A percentile compares a stretch with the other conserved stretches of the same genome.
Conservation (phyloP, 1,284 basidiomycete species). For the Cutaneotrichosporon spelunceum region DNA sequence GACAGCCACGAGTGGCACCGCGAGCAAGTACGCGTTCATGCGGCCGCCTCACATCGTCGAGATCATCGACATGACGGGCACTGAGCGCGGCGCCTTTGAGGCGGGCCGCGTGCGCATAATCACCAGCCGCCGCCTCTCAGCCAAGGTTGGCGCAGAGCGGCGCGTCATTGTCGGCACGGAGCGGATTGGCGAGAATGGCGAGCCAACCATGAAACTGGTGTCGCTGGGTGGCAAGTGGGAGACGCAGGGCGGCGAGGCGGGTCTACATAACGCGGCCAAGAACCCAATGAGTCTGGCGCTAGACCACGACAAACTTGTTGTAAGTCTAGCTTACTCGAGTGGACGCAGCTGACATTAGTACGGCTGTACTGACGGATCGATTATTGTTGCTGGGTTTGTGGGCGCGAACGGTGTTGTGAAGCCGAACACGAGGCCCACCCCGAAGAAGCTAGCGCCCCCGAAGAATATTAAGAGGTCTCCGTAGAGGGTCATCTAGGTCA, state of each 20-base stretch:
- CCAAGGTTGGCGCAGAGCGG: constrained; percentile 47
- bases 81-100: constrained; percentile 38
- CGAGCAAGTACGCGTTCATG: constrained; percentile 19
- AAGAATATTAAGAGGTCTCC: neutral
- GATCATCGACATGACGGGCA: constrained; percentile 33
- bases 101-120: constrained; percentile 40
- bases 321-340: constrained; percentile 19
- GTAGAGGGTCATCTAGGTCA: neutral
- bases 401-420: constrained; percentile 2
- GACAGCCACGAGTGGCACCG: constrained; percentile 13
- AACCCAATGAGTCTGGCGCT: constrained; percentile 43
- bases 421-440: neutral
- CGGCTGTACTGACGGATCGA: constrained; percentile 40
- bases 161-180: constrained; percentile 31
- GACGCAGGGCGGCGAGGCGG: constrained; percentile 19
- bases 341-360: constrained; percentile 28
- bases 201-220: constrained; percentile 25
- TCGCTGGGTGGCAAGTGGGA: constrained; percentile 37
- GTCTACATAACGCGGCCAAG: constrained; percentile 33
- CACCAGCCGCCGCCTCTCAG: constrained; percentile 48
- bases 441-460: neutral
- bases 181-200: neutral
- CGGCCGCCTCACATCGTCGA: constrained; percentile 30
- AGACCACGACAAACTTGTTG: constrained; percentile 42
- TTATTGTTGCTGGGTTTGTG: constrained; percentile 36